Evolutionary conservation across 257 asterid genomes (phyloP).

Genomic region (Primulina tabacum): DNA sequence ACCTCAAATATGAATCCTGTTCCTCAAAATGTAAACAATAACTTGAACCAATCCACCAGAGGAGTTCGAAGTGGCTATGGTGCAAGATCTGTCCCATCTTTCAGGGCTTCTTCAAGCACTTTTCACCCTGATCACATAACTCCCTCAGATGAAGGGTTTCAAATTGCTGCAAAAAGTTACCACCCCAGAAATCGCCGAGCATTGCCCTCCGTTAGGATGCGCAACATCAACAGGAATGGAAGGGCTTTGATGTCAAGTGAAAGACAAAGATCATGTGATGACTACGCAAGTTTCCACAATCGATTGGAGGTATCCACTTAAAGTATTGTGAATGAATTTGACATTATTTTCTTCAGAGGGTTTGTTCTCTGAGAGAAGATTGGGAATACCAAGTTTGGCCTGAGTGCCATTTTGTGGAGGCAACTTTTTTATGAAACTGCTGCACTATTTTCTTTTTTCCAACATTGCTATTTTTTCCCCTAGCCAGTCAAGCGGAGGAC

Average conservation of each 20-base stretch:
- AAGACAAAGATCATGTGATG: constrained; percentile 44
- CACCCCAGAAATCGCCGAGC: constrained; percentile 49
- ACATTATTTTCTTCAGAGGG: neutral
- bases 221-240: constrained; percentile 43
- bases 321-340: neutral
- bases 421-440: no score
- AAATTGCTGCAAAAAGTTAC: constrained; percentile 41
- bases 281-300: constrained; percentile 44
- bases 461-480: no score
- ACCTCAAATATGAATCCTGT: constrained; percentile 38
- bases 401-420: no score
- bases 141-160: constrained; percentile 50
- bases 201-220: constrained; percentile 41
- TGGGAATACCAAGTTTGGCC: neutral
- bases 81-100: constrained; percentile 48
- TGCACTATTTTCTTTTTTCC: no score
- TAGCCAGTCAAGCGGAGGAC: no score
- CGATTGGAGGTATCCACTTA: constrained; percentile 53
- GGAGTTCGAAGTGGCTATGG: constrained; percentile 51
- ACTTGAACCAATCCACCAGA: constrained; percentile 42
- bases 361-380: neutral
- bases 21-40: constrained; percentile 41
- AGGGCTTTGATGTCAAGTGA: constrained; percentile 42
- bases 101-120: constrained; percentile 57
- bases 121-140: constrained; percentile 41